Evolutionary conservation across 768 basidiomycete species (phyloP), one percentile per base, ranked within the genome.

Genomic region (Collybia nuda): DNA sequence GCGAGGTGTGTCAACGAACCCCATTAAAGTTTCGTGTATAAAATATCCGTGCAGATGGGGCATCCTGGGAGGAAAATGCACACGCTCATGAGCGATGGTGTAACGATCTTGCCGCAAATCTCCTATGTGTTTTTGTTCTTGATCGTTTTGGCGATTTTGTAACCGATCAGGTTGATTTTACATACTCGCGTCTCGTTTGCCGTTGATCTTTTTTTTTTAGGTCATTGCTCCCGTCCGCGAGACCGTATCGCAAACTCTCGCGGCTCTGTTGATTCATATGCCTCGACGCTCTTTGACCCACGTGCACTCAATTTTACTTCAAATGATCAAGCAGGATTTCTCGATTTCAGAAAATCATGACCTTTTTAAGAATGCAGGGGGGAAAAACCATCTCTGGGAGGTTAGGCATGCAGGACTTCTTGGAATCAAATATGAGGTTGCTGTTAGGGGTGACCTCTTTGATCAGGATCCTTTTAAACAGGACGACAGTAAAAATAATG

Each of bases 101-200:
- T 67, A 95, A 95, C 53, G 84, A 86, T 51, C 71, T 98, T 14
- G 88, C 92, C 2, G 83, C 90, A 8, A 88, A 88, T 57, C 81
- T 97, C 44, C 79, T 98, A 2, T 88, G 86, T 58, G 84, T 98
- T 7, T 89, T 98, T 54, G 89, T 96, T 26, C 76, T 98, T 21
- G 97, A 99, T 65, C 85, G 97, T n/a, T 99, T 99, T 60, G 93
- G 95, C 2, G 97, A 99, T 68, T 99, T 95, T 63, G 85, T 97
- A 29, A 90, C 93, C 0, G 97, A 99, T 64, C 94, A 95, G 73
- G 77, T 76, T 21, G 22, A 23, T 42, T 14, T 41, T 15, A 26
- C 21, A 37, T 32, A 22, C n/a, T 47, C 40, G 18, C 32, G 45
- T 40, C 6, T 40, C 7, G 21, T 43, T 40, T n/a, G 18, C n/a